Percentiles rank a stretch among this genome's conserved stretches.
These are phyloP conservation scores for Stereocaulon alpinum DNA, from an alignment of 495 filamentous ascomycete species.

Conservation along the genomic window DNA sequence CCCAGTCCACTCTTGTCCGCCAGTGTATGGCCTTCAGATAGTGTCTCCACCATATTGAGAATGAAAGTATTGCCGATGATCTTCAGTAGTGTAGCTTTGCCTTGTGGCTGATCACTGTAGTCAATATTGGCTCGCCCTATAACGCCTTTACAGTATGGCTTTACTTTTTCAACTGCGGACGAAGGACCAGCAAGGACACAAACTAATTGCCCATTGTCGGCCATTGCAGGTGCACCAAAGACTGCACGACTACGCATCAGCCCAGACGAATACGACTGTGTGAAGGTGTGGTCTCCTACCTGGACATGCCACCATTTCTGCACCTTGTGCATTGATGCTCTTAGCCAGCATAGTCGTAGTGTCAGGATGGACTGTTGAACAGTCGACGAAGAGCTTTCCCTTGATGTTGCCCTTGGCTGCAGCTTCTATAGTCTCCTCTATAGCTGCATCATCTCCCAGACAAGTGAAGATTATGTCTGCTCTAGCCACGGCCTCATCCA, in stretches of 20 bases:
- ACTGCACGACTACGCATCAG: constrained; percentile 15
- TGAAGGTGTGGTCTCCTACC: constrained; percentile 13
- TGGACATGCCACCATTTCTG: constrained; percentile 67
- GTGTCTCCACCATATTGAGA: constrained; percentile 66
- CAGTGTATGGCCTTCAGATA: constrained; percentile 64
- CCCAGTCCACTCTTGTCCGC: constrained; percentile 78
- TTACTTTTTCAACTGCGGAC: constrained; percentile 48
- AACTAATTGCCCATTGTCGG: constrained; percentile 59
- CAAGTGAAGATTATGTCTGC: constrained; percentile 79
- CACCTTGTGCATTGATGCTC: constrained; percentile 45
- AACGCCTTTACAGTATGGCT: constrained; percentile 70
- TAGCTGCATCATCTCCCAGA: constrained; percentile 67
- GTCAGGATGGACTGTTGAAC: constrained; percentile 80
- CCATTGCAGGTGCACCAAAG: constrained; percentile 22
- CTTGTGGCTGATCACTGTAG: constrained; percentile 49
- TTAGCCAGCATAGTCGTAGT: constrained; percentile 57
- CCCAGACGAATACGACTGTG: too few species aligned
- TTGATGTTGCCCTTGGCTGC: constrained; percentile 37
- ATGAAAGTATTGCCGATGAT: constrained; percentile 82
- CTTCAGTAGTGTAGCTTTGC: constrained; percentile 58
- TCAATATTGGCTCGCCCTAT: constrained; percentile 62
- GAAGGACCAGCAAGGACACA: constrained; percentile 65
- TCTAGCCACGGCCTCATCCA: constrained; percentile 54
- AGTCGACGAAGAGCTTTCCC: constrained; percentile 76
- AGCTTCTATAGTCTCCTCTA: constrained; percentile 39